These are phyloP conservation scores for Phytopythium aichiense DNA, from an alignment of 352 stramenopile species.

Conservation along the genomic window DNA sequence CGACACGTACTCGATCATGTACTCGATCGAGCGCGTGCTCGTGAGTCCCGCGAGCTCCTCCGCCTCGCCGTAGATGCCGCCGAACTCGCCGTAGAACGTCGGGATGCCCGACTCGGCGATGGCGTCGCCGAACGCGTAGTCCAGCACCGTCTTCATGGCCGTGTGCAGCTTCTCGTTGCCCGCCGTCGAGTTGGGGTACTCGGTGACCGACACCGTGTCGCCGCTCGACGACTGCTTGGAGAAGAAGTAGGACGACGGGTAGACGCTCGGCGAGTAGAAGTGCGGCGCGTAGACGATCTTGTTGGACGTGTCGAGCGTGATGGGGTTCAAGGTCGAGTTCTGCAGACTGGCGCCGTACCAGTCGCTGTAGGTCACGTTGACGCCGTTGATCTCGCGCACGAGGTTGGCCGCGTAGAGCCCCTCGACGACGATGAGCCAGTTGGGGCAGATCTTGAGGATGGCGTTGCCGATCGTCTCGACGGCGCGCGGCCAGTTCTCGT, in stretches of 20 bases:
- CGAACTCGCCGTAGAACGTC: conserved; percentile 78
- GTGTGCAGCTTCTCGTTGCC: conserved; percentile 53
- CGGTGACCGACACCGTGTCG: conserved; percentile 36
- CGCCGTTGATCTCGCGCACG: conserved; percentile 42
- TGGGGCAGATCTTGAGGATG: conserved; percentile 66
- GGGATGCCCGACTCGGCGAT: conserved; percentile 44
- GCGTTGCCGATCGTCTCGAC: conserved; percentile 58
- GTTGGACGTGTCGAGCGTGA: conserved; percentile 45
- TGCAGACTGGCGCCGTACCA: conserved; percentile 83
- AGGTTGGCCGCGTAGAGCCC: conserved; percentile 48
- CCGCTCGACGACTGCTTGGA: conserved; percentile 40
- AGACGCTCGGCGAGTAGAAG: conserved; percentile 81
- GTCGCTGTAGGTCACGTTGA: conserved; percentile 71
- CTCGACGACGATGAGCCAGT: conserved; percentile 77
- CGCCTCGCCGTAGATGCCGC: conserved; percentile 65
- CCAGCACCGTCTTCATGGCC: conserved; percentile 54
- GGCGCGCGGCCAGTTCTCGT: conserved; percentile 67
- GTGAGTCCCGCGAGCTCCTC: conserved; percentile 55
- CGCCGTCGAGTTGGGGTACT: conserved; percentile 60
- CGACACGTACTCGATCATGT: conserved; percentile 66
- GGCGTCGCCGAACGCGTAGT: conserved; percentile 60
- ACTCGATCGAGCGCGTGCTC: conserved; percentile 68
- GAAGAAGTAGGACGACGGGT: conserved; percentile 76
- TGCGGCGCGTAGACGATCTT: conserved; percentile 82
- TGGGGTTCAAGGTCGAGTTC: conserved; percentile 67